Percentiles rank a stretch among this genome's conserved stretches.
phyloP scores from a whole-genome alignment of 495 filamentous ascomycete genomes.

The Penicillium simplicissimum region DNA sequence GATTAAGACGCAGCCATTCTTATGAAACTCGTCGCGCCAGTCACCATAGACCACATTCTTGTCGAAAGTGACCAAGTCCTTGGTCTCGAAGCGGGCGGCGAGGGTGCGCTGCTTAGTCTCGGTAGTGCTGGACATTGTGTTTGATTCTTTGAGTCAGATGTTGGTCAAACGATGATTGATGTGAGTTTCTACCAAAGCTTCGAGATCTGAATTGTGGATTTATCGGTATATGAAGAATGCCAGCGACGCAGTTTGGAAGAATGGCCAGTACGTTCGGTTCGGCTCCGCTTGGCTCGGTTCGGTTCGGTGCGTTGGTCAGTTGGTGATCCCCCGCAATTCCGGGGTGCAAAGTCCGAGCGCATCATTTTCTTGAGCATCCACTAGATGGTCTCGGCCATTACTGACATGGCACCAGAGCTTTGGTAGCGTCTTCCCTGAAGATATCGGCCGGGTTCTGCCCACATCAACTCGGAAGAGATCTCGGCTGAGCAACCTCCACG shows the following conservation, averaged over 20 bases:
- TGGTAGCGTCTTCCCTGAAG: not conserved
- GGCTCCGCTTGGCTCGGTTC: not conserved
- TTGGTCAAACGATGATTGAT: not conserved
- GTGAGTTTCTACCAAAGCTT: not conserved
- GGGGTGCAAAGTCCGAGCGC: too few relatives aligned
- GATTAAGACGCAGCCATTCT: slow-evolving; percentile 35
- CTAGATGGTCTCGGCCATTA: not conserved
- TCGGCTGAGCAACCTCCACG: not conserved
- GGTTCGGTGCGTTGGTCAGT: not conserved
- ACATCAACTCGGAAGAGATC: not conserved
- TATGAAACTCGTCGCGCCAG: slow-evolving; percentile 42
- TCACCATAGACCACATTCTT: slow-evolving; percentile 8
- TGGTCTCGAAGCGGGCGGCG: slow-evolving; percentile 4
- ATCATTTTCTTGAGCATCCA: not conserved
- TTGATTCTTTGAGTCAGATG: too few relatives aligned
- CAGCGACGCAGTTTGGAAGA: not conserved
- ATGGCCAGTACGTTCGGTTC: not conserved
- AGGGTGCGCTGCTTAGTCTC: not conserved
- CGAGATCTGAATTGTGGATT: not conserved
- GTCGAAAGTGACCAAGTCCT: not conserved
- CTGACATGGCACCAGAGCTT: not conserved
- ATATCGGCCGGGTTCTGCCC: not conserved
- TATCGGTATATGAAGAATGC: not conserved
- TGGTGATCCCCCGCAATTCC: not conserved
- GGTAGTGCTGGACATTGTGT: slow-evolving; percentile 3